Evolutionary conservation across 768 basidiomycete genomes (phyloP), one percentile per base, ranked within the genome.

Genomic region (Austroboletus eburneus): DNA sequence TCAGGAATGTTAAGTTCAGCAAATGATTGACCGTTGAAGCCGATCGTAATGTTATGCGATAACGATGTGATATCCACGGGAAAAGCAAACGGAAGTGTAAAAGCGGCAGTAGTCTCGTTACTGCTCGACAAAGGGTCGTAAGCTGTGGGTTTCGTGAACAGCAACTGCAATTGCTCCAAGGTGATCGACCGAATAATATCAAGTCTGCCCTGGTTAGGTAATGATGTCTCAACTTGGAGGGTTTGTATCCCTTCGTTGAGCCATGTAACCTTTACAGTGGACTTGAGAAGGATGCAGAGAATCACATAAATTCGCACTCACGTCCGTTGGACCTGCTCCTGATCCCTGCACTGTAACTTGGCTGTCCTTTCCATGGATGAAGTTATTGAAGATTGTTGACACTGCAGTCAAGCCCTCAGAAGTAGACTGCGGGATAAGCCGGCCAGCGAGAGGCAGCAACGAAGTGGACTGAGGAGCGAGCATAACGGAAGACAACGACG

Each of bases 51-150:
- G 34, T 77, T 80, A 62, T 80, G 80, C 42, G 78, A 74, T 35
- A 87, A 60, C 2, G 80, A 69, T 3, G 73, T 71, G 52, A 88
- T 81, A 56, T 88, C 80, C 46, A 87, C 49, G 0, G 85, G 82
- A 69, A 88, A 87, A 14, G 63, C 72, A 54, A 87, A 87, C 3
- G 85, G 86, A 1, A 87, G 66, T 14, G 73, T 74, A 64, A 88
- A 88, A 0, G 77, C 72, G 0, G 81, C 82, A 17, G 76, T 75
- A 2, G 83, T 80, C 29, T 74, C 72, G 44, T 74, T 71, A 52
- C 80, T 85, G 45, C 79, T 76, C 17, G 83, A 76, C 13, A 68
- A 48, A 4, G 86, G 86, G 39, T 58, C 63, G 52, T 79, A 87
- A 14, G 81, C 75, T 0, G 77, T 75, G n/a, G 64, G 64, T 45